A percentile compares a stretch with the other conserved stretches of the same genome.
phyloP scores from a whole-genome alignment of 1,284 basidiomycete species.

The Ceratobasidium theobromae region DNA sequence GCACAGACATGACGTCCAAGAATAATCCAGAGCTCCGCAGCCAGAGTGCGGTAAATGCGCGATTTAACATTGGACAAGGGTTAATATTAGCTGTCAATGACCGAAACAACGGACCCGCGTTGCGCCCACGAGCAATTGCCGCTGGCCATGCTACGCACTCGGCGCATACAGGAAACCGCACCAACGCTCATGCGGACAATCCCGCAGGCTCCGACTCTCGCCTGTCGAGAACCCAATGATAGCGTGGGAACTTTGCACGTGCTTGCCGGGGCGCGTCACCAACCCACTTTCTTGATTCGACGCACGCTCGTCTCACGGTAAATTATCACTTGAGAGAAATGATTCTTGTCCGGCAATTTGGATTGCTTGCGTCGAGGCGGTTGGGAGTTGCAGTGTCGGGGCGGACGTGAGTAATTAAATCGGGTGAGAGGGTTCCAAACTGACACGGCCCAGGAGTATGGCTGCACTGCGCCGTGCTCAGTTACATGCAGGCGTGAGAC shows the following conservation, averaged over 20 bases:
- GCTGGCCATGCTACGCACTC: background rate
- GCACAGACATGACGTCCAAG: too few species aligned
- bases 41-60: too few species aligned
- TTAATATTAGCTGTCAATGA: too few species aligned
- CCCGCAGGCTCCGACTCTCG: background rate
- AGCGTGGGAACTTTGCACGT: constrained; percentile 27
- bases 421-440: background rate
- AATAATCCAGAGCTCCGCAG: too few species aligned
- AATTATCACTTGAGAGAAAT: too few species aligned
- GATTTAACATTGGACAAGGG: too few species aligned
- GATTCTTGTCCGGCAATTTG: constrained; percentile 9
- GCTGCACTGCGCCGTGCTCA: constrained; percentile 16
- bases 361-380: constrained; percentile 18
- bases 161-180: background rate
- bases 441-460: constrained; percentile 3
- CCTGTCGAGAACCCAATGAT: background rate
- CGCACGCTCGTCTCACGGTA: background rate
- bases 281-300: background rate
- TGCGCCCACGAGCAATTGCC: too few species aligned
- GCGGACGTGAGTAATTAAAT: constrained; percentile 7
- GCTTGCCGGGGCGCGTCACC: constrained; percentile 18
- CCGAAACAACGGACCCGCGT: too few species aligned
- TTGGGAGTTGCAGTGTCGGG: background rate
- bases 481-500: constrained; percentile 11
- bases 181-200: background rate